These are phyloP conservation scores for Maudiozyma turicensis DNA, from an alignment of 805 yeast species.

Conservation along the genomic window DNA sequence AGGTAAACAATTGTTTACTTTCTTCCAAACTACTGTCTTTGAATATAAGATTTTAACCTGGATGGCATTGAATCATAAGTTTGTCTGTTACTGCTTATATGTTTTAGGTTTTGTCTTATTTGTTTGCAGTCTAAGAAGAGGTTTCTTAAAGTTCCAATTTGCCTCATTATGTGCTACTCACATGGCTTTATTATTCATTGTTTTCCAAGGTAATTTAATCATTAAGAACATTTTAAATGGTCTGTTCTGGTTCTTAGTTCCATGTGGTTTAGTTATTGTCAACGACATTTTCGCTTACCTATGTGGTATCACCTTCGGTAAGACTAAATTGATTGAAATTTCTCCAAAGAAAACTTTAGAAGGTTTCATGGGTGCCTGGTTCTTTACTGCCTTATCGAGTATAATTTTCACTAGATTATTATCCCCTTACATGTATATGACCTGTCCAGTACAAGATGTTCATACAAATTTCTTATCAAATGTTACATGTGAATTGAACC, in stretches of 20 bases:
- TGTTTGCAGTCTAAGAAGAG: conserved; percentile 81
- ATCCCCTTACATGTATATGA: conserved; percentile 60
- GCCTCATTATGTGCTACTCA: conserved; percentile 90
- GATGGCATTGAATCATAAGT: conserved; percentile 68
- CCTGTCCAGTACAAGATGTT: conserved; percentile 75
- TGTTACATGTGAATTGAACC: conserved; percentile 71
- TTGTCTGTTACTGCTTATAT: conserved; percentile 75
- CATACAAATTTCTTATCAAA: conserved; percentile 51
- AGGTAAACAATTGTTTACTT: conserved; percentile 69
- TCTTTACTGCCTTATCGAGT: conserved; percentile 75
- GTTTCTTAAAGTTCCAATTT: conserved; percentile 84
- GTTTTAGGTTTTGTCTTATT: conserved; percentile 83
- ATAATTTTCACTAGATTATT: conserved; percentile 55
- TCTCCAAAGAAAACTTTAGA: conserved; percentile 97
- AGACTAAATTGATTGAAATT: conserved; percentile 81
- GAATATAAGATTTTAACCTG: conserved; percentile 37
- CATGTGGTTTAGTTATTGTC: conserved; percentile 83
- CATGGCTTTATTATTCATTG: conserved; percentile 83
- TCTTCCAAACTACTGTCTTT: conserved; percentile 40
- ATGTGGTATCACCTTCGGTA: conserved; percentile 95
- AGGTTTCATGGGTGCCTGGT: conserved; percentile 97
- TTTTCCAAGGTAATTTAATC: conserved; percentile 88
- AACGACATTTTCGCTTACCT: conserved; percentile 95
- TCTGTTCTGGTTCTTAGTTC: conserved; percentile 87
- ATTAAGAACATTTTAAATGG: conserved; percentile 85